A percentile compares a stretch with the other conserved stretches of the same genome.
phyloP scores from a whole-genome alignment of 2,329 filamentous ascomycete species.

The Venturia pyrina region DNA sequence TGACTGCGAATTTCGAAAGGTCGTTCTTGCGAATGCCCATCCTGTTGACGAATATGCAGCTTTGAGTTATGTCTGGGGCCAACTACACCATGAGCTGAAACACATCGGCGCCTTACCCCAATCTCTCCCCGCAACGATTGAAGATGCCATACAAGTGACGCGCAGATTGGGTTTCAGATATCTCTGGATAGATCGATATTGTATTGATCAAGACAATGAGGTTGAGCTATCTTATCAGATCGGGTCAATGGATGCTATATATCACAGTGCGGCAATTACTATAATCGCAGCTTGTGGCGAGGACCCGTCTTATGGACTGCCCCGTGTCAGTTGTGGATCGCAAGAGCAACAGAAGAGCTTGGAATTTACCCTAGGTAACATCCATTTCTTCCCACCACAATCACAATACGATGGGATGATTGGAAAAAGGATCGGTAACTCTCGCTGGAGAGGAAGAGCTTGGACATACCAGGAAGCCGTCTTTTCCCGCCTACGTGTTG shows the following conservation, averaged over 20 bases:
- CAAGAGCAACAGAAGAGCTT: neutral
- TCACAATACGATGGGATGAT: no score
- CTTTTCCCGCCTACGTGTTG: neutral
- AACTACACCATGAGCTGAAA: neutral
- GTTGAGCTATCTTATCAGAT: neutral
- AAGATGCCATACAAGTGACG: constrained; percentile 12
- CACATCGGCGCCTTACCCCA: neutral
- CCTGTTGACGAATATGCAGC: constrained; percentile 4
- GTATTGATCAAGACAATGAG: constrained; percentile 12
- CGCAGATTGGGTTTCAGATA: constrained; percentile 10
- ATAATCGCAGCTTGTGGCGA: constrained; percentile 10
- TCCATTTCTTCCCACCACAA: neutral
- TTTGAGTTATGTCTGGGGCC: constrained; percentile 10
- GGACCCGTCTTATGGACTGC: neutral
- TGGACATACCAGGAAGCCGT: neutral
- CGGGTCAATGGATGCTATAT: constrained; percentile 12
- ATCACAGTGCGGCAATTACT: constrained; percentile 11
- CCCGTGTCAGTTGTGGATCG: neutral
- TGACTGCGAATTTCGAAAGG: neutral
- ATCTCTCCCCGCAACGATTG: constrained; percentile 10
- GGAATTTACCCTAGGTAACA: neutral
- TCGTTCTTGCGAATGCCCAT: neutral
- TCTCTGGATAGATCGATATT: constrained; percentile 14
- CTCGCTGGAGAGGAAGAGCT: neutral
- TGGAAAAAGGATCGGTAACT: neutral